Evolutionary conservation across 192 early-diverging fungal genomes (phyloP).

Genomic region (Backusella australiensis): DNA sequence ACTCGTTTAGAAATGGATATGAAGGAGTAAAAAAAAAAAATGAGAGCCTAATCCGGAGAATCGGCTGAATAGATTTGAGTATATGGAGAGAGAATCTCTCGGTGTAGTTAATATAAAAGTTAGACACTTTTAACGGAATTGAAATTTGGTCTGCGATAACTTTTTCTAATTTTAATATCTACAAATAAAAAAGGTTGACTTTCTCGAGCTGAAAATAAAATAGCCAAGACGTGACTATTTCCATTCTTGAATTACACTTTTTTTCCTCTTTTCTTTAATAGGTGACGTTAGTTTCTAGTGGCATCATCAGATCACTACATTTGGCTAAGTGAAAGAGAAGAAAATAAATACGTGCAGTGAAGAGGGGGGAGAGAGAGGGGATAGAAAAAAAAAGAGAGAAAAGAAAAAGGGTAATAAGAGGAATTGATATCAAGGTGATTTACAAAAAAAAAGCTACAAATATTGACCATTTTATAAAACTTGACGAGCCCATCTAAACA

Average conservation of each 20-base stretch:
- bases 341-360: not conserved
- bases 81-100: not conserved
- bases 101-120: constrained; percentile 4
- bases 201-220: constrained; percentile 1
- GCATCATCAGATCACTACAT: not conserved
- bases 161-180: not conserved
- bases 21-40: not conserved
- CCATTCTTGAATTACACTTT: not conserved
- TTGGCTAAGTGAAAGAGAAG: not conserved
- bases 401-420: not conserved
- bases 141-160: not conserved
- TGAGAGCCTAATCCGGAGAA: not conserved
- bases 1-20: not conserved
- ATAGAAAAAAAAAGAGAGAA: not conserved
- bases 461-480: not conserved
- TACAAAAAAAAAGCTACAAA: not conserved
- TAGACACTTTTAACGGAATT: constrained; percentile 6
- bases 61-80: not conserved
- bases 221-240: not conserved
- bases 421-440: not conserved
- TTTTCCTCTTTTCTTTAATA: not conserved
- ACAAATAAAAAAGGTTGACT: constrained; percentile 4
- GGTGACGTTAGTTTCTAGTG: not conserved
- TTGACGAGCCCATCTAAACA: not conserved
- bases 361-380: not conserved